A percentile compares a stretch with the other conserved stretches of the same genome.
These are phyloP conservation scores for Septoria petroselini DNA, from an alignment of 2,329 filamentous ascomycete genomes.

Conservation along the genomic window DNA sequence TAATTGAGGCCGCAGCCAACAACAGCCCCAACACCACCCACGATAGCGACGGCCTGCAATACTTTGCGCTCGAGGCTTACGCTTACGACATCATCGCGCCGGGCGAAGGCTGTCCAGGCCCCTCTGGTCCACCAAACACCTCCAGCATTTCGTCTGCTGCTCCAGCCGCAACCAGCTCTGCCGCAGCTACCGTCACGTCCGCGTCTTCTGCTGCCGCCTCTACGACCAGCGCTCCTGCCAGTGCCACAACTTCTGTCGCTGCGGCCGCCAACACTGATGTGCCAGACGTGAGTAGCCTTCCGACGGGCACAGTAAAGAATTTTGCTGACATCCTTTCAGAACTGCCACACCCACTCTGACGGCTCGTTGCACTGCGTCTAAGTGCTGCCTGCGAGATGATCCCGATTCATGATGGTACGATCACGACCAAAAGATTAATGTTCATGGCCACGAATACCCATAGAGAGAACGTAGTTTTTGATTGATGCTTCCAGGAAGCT, in stretches of 20 bases:
- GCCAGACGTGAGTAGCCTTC: slow-evolving; percentile 3
- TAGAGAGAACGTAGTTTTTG: background rate
- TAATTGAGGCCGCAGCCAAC: slow-evolving; percentile 53
- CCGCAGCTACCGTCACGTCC: slow-evolving; percentile 17
- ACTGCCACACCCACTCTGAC: slow-evolving; percentile 33
- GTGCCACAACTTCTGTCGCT: slow-evolving; percentile 65
- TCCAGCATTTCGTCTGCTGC: slow-evolving; percentile 17
- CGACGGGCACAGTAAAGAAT: no score
- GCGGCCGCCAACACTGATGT: slow-evolving; percentile 1
- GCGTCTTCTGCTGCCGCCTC: slow-evolving; percentile 1
- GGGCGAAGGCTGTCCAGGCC: slow-evolving; percentile 59
- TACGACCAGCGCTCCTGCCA: slow-evolving; percentile 5
- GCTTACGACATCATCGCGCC: slow-evolving; percentile 63
- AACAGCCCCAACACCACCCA: slow-evolving; percentile 50
- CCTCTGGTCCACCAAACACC: slow-evolving; percentile 19
- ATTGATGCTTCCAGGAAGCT: background rate
- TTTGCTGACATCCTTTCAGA: slow-evolving; percentile 5
- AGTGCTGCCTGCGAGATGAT: background rate
- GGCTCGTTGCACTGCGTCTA: slow-evolving; percentile 29
- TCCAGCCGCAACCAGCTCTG: slow-evolving; percentile 16
- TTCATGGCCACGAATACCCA: slow-evolving; percentile 2
- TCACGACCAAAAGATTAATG: slow-evolving; percentile 10
- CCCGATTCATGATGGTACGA: slow-evolving; percentile 6
- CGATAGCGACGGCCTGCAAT: slow-evolving; percentile 63
- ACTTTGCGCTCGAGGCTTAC: slow-evolving; percentile 67